Conservation (phyloP, 2,329 filamentous ascomycete genomes). For the Passalora sequoiae region DNA sequence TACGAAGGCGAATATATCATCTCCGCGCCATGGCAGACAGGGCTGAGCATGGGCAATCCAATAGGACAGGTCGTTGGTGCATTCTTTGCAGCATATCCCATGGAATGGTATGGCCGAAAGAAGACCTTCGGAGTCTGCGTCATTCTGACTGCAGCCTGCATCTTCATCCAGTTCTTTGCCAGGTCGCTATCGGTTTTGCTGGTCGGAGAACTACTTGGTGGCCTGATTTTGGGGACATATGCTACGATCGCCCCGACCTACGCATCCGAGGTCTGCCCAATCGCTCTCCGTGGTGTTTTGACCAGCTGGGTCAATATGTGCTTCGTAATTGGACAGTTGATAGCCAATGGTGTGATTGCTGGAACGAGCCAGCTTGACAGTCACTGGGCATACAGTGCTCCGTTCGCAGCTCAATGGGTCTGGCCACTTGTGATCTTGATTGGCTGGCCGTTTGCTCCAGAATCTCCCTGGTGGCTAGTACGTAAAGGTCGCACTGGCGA, state of each 20-base stretch:
- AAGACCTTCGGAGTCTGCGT: slow-evolving; percentile 31
- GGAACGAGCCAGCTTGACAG: slow-evolving; percentile 30
- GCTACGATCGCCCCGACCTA: slow-evolving; percentile 51
- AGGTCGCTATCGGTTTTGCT: slow-evolving; percentile 52
- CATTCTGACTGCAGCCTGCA: slow-evolving; percentile 44
- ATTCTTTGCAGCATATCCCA: slow-evolving; percentile 36
- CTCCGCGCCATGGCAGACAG: slow-evolving; percentile 38
- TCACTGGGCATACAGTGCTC: slow-evolving; percentile 42
- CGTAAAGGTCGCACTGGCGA: slow-evolving; percentile 33
- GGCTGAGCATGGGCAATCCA: slow-evolving; percentile 48
- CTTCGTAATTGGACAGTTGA: slow-evolving; percentile 58
- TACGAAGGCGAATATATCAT: slow-evolving; percentile 40
- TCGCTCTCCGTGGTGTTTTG: slow-evolving; percentile 53
- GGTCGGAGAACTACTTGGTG: slow-evolving; percentile 58
- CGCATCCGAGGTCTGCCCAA: slow-evolving; percentile 46
- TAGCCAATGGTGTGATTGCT: slow-evolving; percentile 42
- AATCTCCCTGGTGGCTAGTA: slow-evolving; percentile 39
- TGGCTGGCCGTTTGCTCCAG: slow-evolving; percentile 36
- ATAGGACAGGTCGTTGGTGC: slow-evolving; percentile 55
- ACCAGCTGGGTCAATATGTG: slow-evolving; percentile 59
- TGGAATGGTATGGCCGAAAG: slow-evolving; percentile 33
- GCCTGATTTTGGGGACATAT: slow-evolving; percentile 58
- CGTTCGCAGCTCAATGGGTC: slow-evolving; percentile 45
- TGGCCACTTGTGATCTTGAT: slow-evolving; percentile 38
- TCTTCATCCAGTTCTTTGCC: slow-evolving; percentile 62